Evolutionary conservation across 306 rosid genomes (phyloP), one percentile per base, ranked within the genome.

Genomic region (Cucurbita ficifolia): DNA sequence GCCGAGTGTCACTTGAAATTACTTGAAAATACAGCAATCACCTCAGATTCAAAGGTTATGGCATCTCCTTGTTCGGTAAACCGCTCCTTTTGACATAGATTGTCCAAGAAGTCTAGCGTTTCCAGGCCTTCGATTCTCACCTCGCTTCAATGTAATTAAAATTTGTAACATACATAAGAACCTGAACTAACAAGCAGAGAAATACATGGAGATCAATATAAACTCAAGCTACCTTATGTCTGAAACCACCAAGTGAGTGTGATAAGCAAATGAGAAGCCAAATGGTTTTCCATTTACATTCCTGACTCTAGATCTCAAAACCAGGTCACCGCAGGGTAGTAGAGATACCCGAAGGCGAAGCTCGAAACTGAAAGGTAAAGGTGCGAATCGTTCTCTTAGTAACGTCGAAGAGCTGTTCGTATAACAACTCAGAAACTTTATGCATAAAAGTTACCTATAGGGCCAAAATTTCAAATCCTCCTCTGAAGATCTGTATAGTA

Each of bases 11-110:
- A 17, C 7, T 50, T n/a, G 3, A 46, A 42, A 56, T n/a, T n/a
- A 72, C 67, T 2, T 53, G 35, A 42, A 42, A 63, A 17, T 7
- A 46, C 55, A 36, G 24, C 62, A 76, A 74, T 73, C 81, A 87
- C 98, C 94, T 93, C 98, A 50, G 96, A 83, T 79, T 93, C 98
- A 67, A 93, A 93, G 57, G 98, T 93, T 59, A 90, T 64, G 6
- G 97, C 97, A 65, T 90, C 96, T 74, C 96, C 97, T 88, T 93
- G 98, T 80, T 93, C 98, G 19, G 97, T 93, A 75, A 93, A 88
- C 35, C 98, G 91, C 80, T 93, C 91, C 63, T 85, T 90, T 50
- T 81, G 89, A 62, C 73, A 83, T 61, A 90, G 96, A 82, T 90
- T 84, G 88, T 92, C 96, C 39, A 90, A 83, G 83, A 88, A 90